Percentiles rank a stretch among this genome's conserved stretches.
Conservation (phyloP, 805 yeast species). For the Yarrowia sp. region DNA sequence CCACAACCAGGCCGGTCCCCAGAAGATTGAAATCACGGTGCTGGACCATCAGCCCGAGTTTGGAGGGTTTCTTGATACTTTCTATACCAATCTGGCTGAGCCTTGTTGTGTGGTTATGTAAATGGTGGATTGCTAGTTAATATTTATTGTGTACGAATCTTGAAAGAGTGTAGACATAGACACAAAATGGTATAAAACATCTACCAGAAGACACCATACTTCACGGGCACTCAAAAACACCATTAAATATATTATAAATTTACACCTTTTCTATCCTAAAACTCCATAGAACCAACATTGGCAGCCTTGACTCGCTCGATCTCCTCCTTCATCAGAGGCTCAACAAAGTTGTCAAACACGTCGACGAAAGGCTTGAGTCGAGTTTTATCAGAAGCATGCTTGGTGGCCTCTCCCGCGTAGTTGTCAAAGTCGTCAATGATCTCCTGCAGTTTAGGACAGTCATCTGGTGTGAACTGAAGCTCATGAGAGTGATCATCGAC, state of each 20-base stretch:
- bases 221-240: not conserved
- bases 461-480: slow-evolving; percentile 68
- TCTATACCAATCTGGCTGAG: slow-evolving; percentile 27
- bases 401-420: slow-evolving; percentile 45
- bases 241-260: slow-evolving; percentile 11
- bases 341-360: slow-evolving; percentile 68
- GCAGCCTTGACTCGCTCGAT: slow-evolving; percentile 51
- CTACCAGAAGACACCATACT: not conserved
- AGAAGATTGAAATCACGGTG: slow-evolving; percentile 29
- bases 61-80: slow-evolving; percentile 29
- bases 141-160: slow-evolving; percentile 10
- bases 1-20: slow-evolving; percentile 39
- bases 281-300: slow-evolving; percentile 51
- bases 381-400: slow-evolving; percentile 56
- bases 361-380: slow-evolving; percentile 74
- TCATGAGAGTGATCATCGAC: slow-evolving; percentile 50
- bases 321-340: slow-evolving; percentile 63
- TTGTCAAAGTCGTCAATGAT: slow-evolving; percentile 59
- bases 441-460: slow-evolving; percentile 75
- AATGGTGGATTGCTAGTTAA: not conserved
- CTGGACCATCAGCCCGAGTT: slow-evolving; percentile 19
- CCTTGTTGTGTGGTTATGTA: slow-evolving; percentile 41
- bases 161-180: too few relatives aligned
- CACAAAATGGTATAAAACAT: too few relatives aligned
- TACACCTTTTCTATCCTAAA: not conserved